Evolutionary conservation across 1,284 basidiomycete species (phyloP).

Genomic region (Exobasidium rhododendri): DNA sequence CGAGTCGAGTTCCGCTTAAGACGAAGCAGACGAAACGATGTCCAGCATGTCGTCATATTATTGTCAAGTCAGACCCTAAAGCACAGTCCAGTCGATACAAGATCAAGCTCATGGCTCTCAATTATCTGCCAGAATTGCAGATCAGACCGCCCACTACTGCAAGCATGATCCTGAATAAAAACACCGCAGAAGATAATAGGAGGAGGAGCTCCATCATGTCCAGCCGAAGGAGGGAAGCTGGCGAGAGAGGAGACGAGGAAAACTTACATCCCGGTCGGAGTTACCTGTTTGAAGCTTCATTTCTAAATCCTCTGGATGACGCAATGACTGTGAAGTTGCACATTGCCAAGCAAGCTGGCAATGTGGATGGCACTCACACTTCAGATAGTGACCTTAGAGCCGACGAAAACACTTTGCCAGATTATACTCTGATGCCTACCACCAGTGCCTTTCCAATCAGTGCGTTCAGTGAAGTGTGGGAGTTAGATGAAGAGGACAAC

Average conservation of each 20-base stretch:
- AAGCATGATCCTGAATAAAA: background rate
- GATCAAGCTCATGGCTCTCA: conserved; percentile 91
- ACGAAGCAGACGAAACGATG: conserved; percentile 94
- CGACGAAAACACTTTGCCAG: conserved; percentile 18
- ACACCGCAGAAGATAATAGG: background rate
- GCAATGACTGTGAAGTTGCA: conserved; percentile 32
- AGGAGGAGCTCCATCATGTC: background rate
- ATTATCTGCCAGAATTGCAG: conserved; percentile 91
- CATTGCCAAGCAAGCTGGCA: conserved; percentile 24
- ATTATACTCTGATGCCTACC: conserved; percentile 18
- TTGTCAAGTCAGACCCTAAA: conserved; percentile 97
- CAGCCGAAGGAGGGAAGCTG: background rate
- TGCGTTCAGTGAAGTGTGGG: conserved; percentile 44
- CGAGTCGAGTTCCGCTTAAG: conserved; percentile 81
- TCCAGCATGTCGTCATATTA: conserved; percentile 85
- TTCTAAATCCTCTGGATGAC: conserved; percentile 47
- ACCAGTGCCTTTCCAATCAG: conserved; percentile 26
- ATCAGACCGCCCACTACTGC: conserved; percentile 61
- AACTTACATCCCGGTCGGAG: conserved; percentile 26
- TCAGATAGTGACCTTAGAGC: background rate
- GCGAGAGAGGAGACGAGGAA: conserved; percentile 17
- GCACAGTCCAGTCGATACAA: conserved; percentile 88
- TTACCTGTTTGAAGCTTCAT: conserved; percentile 32
- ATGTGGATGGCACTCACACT: background rate
- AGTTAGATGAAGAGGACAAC: conserved; percentile 38